Percentiles rank a stretch among this genome's conserved stretches.
phyloP scores from a whole-genome alignment of 2,329 filamentous ascomycete species.

The Calonectria pteridis region DNA sequence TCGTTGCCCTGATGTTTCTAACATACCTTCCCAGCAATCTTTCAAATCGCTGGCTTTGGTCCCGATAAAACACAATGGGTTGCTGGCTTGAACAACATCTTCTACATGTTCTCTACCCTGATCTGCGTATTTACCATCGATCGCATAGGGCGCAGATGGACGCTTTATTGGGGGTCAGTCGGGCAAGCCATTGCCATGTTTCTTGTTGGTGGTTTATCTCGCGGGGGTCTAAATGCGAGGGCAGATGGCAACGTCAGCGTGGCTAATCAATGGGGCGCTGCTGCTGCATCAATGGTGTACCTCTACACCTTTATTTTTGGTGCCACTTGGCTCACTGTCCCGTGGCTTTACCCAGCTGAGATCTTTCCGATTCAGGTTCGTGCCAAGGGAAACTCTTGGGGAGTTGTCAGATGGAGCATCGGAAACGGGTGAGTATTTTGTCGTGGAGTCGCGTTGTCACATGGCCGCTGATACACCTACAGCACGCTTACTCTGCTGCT shows the following conservation, averaged over 20 bases:
- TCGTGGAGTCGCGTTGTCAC: not conserved
- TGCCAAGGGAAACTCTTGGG: not conserved
- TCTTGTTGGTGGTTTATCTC: conserved; percentile 64
- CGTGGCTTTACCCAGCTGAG: not conserved
- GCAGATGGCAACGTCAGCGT: not conserved
- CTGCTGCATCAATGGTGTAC: not conserved
- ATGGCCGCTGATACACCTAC: not conserved
- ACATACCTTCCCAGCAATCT: conserved; percentile 62
- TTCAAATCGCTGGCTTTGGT: conserved; percentile 75
- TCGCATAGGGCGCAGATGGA: conserved; percentile 76
- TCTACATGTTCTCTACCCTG: conserved; percentile 72
- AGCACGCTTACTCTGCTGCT: not conserved
- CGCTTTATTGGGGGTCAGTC: conserved; percentile 75
- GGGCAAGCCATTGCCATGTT: conserved; percentile 77
- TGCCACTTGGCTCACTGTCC: not conserved
- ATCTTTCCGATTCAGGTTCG: not conserved
- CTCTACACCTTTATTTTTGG: not conserved
- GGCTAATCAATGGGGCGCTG: not conserved
- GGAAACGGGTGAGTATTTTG: not conserved
- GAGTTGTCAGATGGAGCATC: not conserved
- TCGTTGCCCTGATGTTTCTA: not conserved
- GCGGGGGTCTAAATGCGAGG: not conserved
- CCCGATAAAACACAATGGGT: conserved; percentile 73
- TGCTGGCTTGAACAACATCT: conserved; percentile 65
- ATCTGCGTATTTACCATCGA: conserved; percentile 79